Base-by-base conservation (phyloP, 495 filamentous ascomycete genomes). In the Xylaria cubensis region DNA sequence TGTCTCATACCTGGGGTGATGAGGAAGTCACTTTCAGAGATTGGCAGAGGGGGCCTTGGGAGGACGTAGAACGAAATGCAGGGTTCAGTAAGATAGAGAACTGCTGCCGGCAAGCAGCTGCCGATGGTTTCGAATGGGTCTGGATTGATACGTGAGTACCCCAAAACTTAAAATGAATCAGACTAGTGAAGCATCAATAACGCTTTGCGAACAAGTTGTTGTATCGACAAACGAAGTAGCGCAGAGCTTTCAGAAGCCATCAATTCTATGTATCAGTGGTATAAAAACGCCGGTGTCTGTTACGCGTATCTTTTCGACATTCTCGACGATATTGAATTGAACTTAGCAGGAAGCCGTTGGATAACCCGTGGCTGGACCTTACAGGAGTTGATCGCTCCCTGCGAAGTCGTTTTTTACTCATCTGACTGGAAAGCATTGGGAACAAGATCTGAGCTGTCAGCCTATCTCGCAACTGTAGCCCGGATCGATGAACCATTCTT, bases 301-400 rank as follows among this genome's bases (percentile, higher is more conserved):
- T 83, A 82, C 50, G 81, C 72, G 0, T 82, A 80, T 70, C 74
- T 84, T 1, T 58, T 64, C 44, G 82, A 83, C 64, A 78, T 84
- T 12, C 44, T 58, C 0, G n/a, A 46, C 32, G 26, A 63, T 32
- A 68, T 51, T 44, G 72, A 75, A 39, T 24, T 50, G 19, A 17
- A 71, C 3, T 48, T 76, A 1, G 36, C 67, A 4, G 44, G 32
- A 21, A 77, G 74, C 63, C 64, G 74, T 3, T 85, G 83, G 82
- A 81, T 81, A 17, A 80, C 67, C 6, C 66, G 83, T 5, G 83
- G 82, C 0, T 85, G 84, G 84, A 83, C 82, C 10, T 68, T 84
- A 3, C 82, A 85, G 24, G 83, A 82, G 62, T 74, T 83, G 19
- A 66, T 79, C 41, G 79, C 79, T 10, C 74, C 79, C 3, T 17